Evolutionary conservation across 441 rosid species (phyloP).

Genomic region (Populus hybrid): DNA sequence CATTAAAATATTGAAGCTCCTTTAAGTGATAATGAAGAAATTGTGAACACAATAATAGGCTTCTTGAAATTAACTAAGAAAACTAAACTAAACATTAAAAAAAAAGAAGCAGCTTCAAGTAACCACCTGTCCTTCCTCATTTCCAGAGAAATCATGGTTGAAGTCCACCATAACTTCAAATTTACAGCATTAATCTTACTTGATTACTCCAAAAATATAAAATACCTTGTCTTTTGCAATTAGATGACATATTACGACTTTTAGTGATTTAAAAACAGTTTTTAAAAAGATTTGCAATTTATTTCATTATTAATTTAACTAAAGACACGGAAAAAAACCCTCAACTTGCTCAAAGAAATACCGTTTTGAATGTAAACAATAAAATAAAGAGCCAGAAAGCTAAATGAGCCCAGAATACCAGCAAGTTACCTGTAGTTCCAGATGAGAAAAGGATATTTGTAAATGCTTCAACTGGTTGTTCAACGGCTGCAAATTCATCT

Average conservation of each 20-base stretch:
- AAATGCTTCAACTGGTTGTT: constrained; percentile 68
- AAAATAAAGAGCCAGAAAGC: constrained; percentile 7
- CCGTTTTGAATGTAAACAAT: background rate
- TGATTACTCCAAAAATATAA: background rate
- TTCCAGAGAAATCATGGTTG: background rate
- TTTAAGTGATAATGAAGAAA: background rate
- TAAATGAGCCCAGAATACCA: background rate
- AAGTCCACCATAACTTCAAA: background rate
- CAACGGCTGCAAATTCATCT: constrained; percentile 63
- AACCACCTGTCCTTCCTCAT: background rate
- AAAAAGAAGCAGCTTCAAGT: background rate
- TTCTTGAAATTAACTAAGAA: background rate
- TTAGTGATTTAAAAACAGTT: background rate
- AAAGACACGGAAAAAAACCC: background rate
- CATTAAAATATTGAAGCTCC: background rate
- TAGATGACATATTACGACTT: background rate
- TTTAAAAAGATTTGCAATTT: background rate
- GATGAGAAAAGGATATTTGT: constrained; percentile 94
- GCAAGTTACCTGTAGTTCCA: constrained; percentile 83
- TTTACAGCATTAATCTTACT: background rate
- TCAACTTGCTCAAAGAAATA: background rate
- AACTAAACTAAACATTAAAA: background rate
- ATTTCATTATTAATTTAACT: background rate
- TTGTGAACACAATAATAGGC: background rate
- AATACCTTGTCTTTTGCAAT: background rate